These are phyloP conservation scores for Suillus clintonianus DNA, from an alignment of 768 basidiomycete genomes.

Conservation along the genomic window DNA sequence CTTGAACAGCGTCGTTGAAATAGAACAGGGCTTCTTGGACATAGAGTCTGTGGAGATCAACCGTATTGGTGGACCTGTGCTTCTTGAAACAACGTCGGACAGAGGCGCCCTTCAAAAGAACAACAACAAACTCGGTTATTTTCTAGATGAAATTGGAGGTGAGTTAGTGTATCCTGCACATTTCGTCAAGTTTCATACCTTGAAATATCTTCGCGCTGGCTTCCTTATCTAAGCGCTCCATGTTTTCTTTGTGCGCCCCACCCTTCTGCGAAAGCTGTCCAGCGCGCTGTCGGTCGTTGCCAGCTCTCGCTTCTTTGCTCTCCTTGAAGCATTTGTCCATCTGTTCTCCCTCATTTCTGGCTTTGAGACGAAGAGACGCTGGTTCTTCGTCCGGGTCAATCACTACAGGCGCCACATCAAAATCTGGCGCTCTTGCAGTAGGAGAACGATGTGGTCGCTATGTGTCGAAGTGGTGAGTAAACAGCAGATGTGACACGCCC, in stretches of 20 bases:
- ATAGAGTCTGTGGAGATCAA: constrained; percentile 85
- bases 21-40: constrained; percentile 83
- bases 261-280: too few species aligned
- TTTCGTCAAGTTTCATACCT: constrained; percentile 43
- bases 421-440: neutral
- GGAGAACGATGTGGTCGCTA: too few species aligned
- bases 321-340: constrained; percentile 67
- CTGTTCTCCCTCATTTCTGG: constrained; percentile 69
- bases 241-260: constrained; percentile 56
- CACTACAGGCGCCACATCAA: neutral
- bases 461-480: neutral
- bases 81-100: neutral
- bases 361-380: constrained; percentile 60
- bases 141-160: neutral
- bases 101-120: neutral
- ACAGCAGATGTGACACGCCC: neutral
- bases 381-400: constrained; percentile 35
- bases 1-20: constrained; percentile 64
- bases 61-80: constrained; percentile 57
- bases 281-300: constrained; percentile 46
- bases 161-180: neutral
- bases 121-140: constrained; percentile 5
- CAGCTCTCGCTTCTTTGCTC: constrained; percentile 68
- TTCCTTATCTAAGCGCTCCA: constrained; percentile 71
- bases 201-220: constrained; percentile 83